These are phyloP conservation scores for Kockiozyma suomiensis DNA, from an alignment of 805 yeast species.

Conservation along the genomic window DNA sequence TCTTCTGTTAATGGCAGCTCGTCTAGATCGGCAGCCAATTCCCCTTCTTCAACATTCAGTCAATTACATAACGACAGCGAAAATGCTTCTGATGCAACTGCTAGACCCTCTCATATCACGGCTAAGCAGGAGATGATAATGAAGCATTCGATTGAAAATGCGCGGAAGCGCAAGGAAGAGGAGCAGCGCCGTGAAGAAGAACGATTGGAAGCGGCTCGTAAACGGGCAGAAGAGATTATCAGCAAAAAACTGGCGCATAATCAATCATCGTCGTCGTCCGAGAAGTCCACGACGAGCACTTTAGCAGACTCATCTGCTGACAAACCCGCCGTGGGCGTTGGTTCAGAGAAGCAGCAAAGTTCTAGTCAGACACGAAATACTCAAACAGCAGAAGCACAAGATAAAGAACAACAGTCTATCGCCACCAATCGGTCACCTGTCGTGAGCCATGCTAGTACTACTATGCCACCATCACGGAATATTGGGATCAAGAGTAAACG, in stretches of 20 bases:
- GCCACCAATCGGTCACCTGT: constrained; percentile 1
- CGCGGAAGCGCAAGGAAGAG: constrained; percentile 43
- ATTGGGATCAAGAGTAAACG: constrained; percentile 3
- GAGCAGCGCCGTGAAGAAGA: constrained; percentile 40
- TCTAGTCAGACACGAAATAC: background rate
- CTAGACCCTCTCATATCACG: constrained; percentile 22
- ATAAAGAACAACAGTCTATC: too few species aligned
- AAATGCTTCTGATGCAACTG: background rate
- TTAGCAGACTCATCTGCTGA: too few species aligned
- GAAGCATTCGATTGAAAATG: constrained; percentile 42
- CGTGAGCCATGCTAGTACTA: background rate
- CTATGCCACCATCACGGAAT: background rate
- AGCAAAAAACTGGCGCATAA: constrained; percentile 28
- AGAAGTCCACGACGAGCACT: background rate
- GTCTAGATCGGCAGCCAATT: constrained; percentile 7
- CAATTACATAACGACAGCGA: constrained; percentile 16
- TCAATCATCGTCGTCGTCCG: constrained; percentile 3
- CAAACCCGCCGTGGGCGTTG: background rate
- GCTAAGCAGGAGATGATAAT: constrained; percentile 43
- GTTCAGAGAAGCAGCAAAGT: too few species aligned
- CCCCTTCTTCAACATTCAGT: constrained; percentile 14
- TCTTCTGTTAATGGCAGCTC: background rate
- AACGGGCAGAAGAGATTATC: constrained; percentile 41
- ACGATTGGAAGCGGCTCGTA: constrained; percentile 38
- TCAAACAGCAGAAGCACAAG: background rate